Conservation (phyloP, 1,284 basidiomycete species). For the Malassezia brasiliensis region DNA sequence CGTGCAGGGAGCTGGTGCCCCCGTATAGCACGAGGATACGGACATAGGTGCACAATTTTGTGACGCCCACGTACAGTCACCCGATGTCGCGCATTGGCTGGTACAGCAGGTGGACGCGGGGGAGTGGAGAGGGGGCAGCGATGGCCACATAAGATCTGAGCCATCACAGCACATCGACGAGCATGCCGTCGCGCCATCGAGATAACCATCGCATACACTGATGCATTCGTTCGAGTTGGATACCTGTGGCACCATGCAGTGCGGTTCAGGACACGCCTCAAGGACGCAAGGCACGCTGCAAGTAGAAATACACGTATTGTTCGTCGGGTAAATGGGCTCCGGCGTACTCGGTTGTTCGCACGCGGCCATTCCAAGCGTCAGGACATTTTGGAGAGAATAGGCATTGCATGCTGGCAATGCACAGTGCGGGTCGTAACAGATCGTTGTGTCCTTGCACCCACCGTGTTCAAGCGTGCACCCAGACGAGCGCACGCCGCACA, state of each 20-base stretch:
- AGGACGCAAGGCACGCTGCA: neutral
- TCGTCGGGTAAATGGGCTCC: too few species aligned
- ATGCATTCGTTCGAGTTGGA: neutral
- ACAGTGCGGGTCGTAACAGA: slow-evolving; percentile 16
- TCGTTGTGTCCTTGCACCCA: neutral
- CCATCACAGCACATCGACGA: too few species aligned
- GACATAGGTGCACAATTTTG: neutral
- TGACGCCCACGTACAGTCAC: neutral
- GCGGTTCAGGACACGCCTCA: neutral
- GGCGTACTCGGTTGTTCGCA: neutral
- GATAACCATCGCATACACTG: slow-evolving; percentile 13
- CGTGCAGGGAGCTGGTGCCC: neutral
- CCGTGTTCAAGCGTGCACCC: neutral
- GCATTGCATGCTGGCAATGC: slow-evolving; percentile 6
- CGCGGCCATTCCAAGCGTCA: slow-evolving; percentile 1
- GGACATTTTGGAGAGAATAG: neutral
- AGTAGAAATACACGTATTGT: neutral
- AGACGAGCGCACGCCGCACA: neutral
- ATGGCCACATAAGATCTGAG: too few species aligned
- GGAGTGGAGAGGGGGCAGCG: too few species aligned
- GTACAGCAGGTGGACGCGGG: too few species aligned
- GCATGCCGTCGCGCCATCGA: neutral
- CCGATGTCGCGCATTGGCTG: too few species aligned
- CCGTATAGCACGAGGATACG: neutral
- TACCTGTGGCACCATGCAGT: neutral